Base-by-base conservation (phyloP, 164 flowering plant genomes). In the Macadamia tetraphylla region DNA sequence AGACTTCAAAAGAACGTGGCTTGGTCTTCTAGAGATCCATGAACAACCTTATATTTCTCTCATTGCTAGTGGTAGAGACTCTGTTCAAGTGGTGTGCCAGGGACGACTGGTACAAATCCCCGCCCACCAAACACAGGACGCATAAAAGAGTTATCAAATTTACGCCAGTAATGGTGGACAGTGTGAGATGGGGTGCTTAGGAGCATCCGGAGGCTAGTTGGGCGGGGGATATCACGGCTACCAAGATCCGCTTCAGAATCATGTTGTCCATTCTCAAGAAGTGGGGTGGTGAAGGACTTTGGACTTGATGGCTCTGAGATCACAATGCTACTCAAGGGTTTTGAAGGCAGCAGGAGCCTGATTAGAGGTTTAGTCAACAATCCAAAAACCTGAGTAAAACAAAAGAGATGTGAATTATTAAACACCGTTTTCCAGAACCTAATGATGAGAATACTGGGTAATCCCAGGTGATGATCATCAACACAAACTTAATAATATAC, bases 41-140 rank as follows among this genome's bases (percentile, higher is more conserved):
- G 15, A 23, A 3, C 32, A 35, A 3, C 32, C 35, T 63, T 40
- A 9, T 31, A 10, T 8, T 52, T 58, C 67, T 66, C 60, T 70
- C 61, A 65, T 3, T 68, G 66, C 78, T 81, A 77, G 64, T 75
- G 75, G 57, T 63, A 75, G 57, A n/a, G 64, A 57, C 74, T 74
- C 59, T 64, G 77, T 68, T 89, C 97, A 0, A 80, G 83, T 18
- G 98, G 98, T 17, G 98, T 87, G 29, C 97, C 92, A 6, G 93
- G 97, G 23, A 84, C 81, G 51, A 73, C 83, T 1, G 90, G 95
- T 2, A 82, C 88, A 76, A 93, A 93, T 15, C 98, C 97, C 18
- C 97, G 76, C 0, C 98, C 98, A 29, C 98, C 98, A 73, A 93
- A 91, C 67, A 89, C 84, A 0, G 97, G 98, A 5, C 95, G 78